phyloP scores from a whole-genome alignment of 1,139 yeast species.

The Hansenula sp. region DNA sequence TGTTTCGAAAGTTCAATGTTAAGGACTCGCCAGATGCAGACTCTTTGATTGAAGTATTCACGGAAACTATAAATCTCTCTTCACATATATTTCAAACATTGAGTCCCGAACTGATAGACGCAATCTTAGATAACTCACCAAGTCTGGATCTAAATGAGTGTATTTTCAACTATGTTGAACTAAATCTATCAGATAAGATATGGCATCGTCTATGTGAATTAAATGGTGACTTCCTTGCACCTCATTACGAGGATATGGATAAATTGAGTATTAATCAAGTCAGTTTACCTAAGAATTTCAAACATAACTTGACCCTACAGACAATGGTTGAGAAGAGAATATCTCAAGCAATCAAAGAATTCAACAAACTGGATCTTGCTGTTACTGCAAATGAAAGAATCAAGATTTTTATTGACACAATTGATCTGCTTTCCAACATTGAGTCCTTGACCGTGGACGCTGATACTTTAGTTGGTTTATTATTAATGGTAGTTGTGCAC shows the following conservation, averaged over 20 bases:
- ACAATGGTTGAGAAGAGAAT: slow-evolving; percentile 42
- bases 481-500: slow-evolving; percentile 68
- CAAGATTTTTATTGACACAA: slow-evolving; percentile 46
- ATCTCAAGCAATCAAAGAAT: slow-evolving; percentile 46
- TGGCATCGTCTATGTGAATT: slow-evolving; percentile 49
- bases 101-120: slow-evolving; percentile 25
- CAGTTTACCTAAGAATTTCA: slow-evolving; percentile 46
- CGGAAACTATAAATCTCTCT: slow-evolving; percentile 33
- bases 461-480: slow-evolving; percentile 69
- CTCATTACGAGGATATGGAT: slow-evolving; percentile 39
- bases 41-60: slow-evolving; percentile 30
- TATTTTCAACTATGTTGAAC: slow-evolving; percentile 67
- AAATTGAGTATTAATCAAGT: slow-evolving; percentile 69
- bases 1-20: slow-evolving; percentile 34
- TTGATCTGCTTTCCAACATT: slow-evolving; percentile 44
- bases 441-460: slow-evolving; percentile 54
- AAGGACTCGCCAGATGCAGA: slow-evolving; percentile 26
- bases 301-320: slow-evolving; percentile 27
- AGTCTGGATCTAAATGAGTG: slow-evolving; percentile 48
- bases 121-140: slow-evolving; percentile 32
- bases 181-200: slow-evolving; percentile 57
- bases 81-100: slow-evolving; percentile 35
- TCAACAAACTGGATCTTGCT: slow-evolving; percentile 46
- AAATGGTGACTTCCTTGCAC: slow-evolving; percentile 27
- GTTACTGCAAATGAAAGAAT: slow-evolving; percentile 53